These are phyloP conservation scores for Prunus armeniaca DNA, from an alignment of 306 rosid genomes.

Conservation along the genomic window DNA sequence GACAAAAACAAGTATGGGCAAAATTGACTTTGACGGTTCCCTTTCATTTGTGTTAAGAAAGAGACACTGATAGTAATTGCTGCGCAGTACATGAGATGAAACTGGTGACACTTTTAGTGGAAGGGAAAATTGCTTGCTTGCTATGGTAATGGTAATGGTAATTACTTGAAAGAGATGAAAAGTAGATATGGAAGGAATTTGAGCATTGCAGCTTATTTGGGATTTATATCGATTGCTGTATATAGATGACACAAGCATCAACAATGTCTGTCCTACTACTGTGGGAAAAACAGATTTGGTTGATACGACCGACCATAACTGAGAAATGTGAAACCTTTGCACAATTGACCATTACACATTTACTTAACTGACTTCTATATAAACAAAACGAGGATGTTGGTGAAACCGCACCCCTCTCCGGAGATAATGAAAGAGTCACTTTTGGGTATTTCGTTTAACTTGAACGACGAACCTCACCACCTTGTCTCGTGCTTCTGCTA, in stretches of 20 bases:
- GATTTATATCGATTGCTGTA: slow-evolving; percentile 23
- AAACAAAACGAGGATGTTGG: slow-evolving; percentile 24
- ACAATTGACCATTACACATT: slow-evolving; percentile 35
- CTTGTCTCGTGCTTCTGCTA: slow-evolving; percentile 61
- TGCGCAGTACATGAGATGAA: too few species aligned
- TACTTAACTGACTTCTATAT: slow-evolving; percentile 24
- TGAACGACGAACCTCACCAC: slow-evolving; percentile 46
- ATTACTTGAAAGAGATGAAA: slow-evolving; percentile 13
- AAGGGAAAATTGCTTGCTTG: background rate
- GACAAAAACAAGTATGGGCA: too few species aligned
- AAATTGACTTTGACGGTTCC: too few species aligned
- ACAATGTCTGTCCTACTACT: slow-evolving; percentile 36
- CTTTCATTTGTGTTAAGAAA: too few species aligned
- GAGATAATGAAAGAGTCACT: slow-evolving; percentile 22
- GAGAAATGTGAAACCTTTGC: slow-evolving; percentile 31
- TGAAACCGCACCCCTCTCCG: slow-evolving; percentile 19
- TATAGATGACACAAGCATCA: slow-evolving; percentile 28
- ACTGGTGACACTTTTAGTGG: too few species aligned
- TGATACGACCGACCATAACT: slow-evolving; percentile 24
- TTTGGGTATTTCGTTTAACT: slow-evolving; percentile 18
- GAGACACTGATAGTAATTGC: too few species aligned
- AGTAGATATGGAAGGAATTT: slow-evolving; percentile 8
- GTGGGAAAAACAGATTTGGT: slow-evolving; percentile 28
- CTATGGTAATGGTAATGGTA: background rate
- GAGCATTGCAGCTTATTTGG: slow-evolving; percentile 39